Conservation (phyloP, 371 early-diverging fungal species). For the Rhizopus sp. region DNA sequence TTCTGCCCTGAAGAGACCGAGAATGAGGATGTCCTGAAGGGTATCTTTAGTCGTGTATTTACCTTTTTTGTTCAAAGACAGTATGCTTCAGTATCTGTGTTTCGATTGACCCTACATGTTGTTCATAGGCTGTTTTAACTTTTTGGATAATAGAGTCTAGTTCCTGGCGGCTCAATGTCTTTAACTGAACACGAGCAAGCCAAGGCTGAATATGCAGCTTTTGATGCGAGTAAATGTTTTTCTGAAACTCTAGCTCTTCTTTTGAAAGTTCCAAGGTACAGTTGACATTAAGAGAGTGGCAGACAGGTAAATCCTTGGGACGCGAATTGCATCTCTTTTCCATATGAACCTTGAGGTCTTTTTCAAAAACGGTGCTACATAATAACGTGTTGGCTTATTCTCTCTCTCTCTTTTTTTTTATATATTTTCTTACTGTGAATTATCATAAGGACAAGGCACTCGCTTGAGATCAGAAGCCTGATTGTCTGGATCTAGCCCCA, state of each 20-base stretch:
- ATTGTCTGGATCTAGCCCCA: conserved; percentile 37
- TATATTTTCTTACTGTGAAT: conserved; percentile 61
- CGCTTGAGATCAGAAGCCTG: conserved; percentile 35
- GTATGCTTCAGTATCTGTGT: conserved; percentile 49
- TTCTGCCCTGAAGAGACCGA: conserved; percentile 24
- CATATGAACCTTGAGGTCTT: conserved; percentile 69
- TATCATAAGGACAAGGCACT: conserved; percentile 82
- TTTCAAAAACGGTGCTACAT: conserved; percentile 64
- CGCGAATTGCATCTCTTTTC: conserved; percentile 68
- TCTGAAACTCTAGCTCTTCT: conserved; percentile 50
- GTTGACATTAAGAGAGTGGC: conserved; percentile 59
- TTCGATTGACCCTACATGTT: conserved; percentile 46
- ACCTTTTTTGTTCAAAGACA: conserved; percentile 52
- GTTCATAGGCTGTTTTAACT: conserved; percentile 38
- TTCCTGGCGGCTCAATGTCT: conserved; percentile 40
- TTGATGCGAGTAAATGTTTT: conserved; percentile 45
- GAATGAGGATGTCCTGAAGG: too few species aligned
- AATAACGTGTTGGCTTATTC: neutral
- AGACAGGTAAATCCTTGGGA: conserved; percentile 53
- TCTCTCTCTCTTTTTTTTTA: too few species aligned
- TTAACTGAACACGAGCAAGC: conserved; percentile 50
- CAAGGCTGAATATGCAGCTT: conserved; percentile 47
- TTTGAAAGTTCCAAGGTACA: conserved; percentile 50
- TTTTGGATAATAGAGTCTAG: conserved; percentile 51
- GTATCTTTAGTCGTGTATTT: conserved; percentile 18